Percentiles rank a stretch among this genome's conserved stretches.
Evolutionary conservation across 2,329 filamentous ascomycete genomes (phyloP).

Genomic region (Tetracladium maxilliforme): DNA sequence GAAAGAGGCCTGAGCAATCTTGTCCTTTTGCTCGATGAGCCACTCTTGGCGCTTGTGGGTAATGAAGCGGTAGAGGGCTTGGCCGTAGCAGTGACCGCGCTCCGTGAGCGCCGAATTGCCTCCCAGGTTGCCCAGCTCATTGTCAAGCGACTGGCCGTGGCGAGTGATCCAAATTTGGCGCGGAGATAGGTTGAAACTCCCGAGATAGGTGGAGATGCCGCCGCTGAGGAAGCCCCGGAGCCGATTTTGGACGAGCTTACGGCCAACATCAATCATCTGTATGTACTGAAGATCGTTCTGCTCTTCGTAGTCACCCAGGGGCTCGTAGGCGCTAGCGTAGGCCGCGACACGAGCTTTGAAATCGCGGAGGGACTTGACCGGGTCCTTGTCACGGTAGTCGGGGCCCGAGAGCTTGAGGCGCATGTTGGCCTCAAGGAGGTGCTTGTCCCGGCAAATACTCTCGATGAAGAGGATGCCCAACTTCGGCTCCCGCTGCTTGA

Average conservation of each 20-base stretch:
- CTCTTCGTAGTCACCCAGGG: constrained; percentile 84
- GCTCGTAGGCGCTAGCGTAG: constrained; percentile 88
- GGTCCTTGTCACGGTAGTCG: constrained; percentile 91
- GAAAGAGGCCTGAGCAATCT: constrained; percentile 62
- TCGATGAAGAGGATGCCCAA: constrained; percentile 91
- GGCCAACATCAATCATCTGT: constrained; percentile 89
- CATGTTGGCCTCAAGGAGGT: constrained; percentile 88
- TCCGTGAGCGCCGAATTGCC: constrained; percentile 77
- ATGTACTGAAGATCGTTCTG: constrained; percentile 86
- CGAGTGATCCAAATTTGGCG: constrained; percentile 97
- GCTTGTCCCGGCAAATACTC: constrained; percentile 76
- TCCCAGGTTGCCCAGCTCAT: constrained; percentile 75
- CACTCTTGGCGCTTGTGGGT: constrained; percentile 66
- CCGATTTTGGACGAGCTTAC: constrained; percentile 83
- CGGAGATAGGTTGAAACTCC: constrained; percentile 92
- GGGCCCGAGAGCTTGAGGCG: constrained; percentile 89
- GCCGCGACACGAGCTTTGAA: constrained; percentile 87
- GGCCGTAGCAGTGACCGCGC: constrained; percentile 66
- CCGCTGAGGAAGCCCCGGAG: constrained; percentile 84
- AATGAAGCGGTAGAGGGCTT: constrained; percentile 71
- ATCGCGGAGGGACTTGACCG: constrained; percentile 67
- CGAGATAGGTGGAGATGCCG: constrained; percentile 85
- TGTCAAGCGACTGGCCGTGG: constrained; percentile 84
- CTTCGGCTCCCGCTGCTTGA: constrained; percentile 70
- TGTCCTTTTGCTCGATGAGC: constrained; percentile 70